Evolutionary conservation across 1,284 basidiomycete species (phyloP), one percentile per base, ranked within the genome.

Genomic region (Pascua guehoae): DNA sequence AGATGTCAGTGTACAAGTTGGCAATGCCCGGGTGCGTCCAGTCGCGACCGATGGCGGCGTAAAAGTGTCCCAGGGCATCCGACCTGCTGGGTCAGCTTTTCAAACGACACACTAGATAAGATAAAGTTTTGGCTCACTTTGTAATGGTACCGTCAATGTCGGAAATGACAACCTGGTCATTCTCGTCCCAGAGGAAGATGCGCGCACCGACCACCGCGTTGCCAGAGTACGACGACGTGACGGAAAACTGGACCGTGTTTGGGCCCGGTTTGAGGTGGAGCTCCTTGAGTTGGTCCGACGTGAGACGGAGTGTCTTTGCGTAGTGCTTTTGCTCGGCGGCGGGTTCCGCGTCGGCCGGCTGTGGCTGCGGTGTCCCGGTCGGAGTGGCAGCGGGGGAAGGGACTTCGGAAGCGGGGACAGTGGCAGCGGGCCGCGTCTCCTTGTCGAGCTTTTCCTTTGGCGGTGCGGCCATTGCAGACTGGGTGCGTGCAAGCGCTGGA

Each of bases 71-170:
- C 3, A 98, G 81, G 1, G 93, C 96, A 77, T 99, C 96, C 1
- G 94, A 98, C 74, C 91, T 95, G 65, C 38, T 46, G 53, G 47
- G 18, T 49, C 41, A 42, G 62, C 32, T 1, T 55, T n/a, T n/a
- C n/a, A n/a, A n/a, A n/a, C n/a, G n/a, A n/a, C n/a, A n/a, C 40
- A 41, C 47, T 17, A 41, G 32, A 18, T 48, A n/a, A 2, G 11
- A 11, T 5, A 11, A 39, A 18, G 10, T n/a, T 32, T 2, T 41
- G 36, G 69, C 84, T 45, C 66, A 94, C 91, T 96, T 97, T 40
- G 96, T 99, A 73, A 99, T 99, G 0, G 96, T 99, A 2, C 96
- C 96, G 72, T 99, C 96, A 62, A 99, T 98, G 72, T 99, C 96
- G 40, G 94, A 98, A 45, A 99, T 87, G 39, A 98, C 89, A 18